A percentile compares a stretch with the other conserved stretches of the same genome.
phyloP scores from a whole-genome alignment of 768 basidiomycete genomes.

The Favolaschia claudopus region DNA sequence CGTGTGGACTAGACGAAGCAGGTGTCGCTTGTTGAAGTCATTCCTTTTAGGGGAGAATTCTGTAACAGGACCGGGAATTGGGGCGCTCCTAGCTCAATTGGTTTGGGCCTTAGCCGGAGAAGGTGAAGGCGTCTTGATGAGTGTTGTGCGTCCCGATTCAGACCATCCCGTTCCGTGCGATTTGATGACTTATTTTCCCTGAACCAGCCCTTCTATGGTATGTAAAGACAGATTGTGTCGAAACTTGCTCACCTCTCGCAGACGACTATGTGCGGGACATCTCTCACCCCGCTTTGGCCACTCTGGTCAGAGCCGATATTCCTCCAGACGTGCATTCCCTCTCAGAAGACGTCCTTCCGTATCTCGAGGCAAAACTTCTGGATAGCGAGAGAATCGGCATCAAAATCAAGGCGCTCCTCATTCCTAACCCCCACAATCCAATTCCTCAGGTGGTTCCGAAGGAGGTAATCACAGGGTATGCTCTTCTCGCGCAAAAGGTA shows the following conservation, averaged over 20 bases:
- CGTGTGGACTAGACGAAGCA: no score
- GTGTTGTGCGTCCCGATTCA: constrained; percentile 5
- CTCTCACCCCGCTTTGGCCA: constrained; percentile 13
- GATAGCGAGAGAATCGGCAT: constrained; percentile 24
- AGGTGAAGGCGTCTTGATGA: constrained; percentile 20
- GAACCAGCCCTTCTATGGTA: constrained; percentile 26
- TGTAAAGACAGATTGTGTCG: neutral
- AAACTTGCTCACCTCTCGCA: neutral
- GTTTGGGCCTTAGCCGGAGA: constrained; percentile 21
- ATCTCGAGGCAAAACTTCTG: constrained; percentile 27
- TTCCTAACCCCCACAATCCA: constrained; percentile 42
- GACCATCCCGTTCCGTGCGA: neutral
- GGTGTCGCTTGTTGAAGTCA: no score
- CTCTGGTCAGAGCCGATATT: constrained; percentile 8
- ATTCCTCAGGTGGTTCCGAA: constrained; percentile 30
- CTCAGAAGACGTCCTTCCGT: constrained; percentile 19
- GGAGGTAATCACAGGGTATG: constrained; percentile 31
- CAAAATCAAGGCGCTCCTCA: constrained; percentile 33
- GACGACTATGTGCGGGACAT: constrained; percentile 25
- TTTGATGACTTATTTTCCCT: no score
- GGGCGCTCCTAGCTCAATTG: constrained; percentile 19
- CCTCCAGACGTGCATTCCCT: constrained; percentile 11
- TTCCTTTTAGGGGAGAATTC: constrained; percentile 24
- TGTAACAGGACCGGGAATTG: constrained; percentile 21
- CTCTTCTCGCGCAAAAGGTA: constrained; percentile 25